Base-by-base conservation (phyloP, 2,329 filamentous ascomycete genomes). In the Ceratocystis cubensis region DNA sequence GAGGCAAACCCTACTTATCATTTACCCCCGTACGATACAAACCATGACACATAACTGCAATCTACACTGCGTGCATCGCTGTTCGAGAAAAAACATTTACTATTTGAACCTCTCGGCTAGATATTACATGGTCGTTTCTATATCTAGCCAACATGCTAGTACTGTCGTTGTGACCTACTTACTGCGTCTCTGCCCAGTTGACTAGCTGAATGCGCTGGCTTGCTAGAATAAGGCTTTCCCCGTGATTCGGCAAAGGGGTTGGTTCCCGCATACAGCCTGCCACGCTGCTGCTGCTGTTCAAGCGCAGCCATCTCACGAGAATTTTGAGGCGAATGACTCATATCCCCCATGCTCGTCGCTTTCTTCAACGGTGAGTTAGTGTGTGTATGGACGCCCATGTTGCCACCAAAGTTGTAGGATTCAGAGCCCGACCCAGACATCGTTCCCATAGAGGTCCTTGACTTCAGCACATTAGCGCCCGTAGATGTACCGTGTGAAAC, bases 341-440 rank as follows among this genome's bases (percentile, higher is more conserved):
- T 75, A 66, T 88, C 75, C 75, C 84, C 75, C 78, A 89, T 71
- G 79, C 84, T 84, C 15, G 78, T 78, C 1, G 88, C 81, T 74
- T 96, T 96, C 71, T 91, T 88, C 13, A 97, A 75, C 0, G 93
- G 93, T 10, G 90, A 96, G 50, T 87, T 88, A 5, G 86, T 85
- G 74, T 96, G 90, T 5, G 82, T 87, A 74, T 86, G 91, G 0
- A 95, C 81, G 15, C 92, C 91, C 63, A 96, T 78, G 73, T 82
- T 93, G 1, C 92, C 91, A 17, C 91, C 91, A 73, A 77, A 78
- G 67, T 72, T 74, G 3, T 71, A 65, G 6, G 69, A 73, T 17
- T 75, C 59, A 3, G 13, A 45, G 25, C 10, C 17, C 30, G 48
- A 17, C n/a, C 63, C 63, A 15, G 61, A n/a, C 8, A 5, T 33